Percentiles rank a stretch among this genome's conserved stretches.
phyloP scores from a whole-genome alignment of 1,139 yeast genomes.

The Debaryomyces subglobosus region DNA sequence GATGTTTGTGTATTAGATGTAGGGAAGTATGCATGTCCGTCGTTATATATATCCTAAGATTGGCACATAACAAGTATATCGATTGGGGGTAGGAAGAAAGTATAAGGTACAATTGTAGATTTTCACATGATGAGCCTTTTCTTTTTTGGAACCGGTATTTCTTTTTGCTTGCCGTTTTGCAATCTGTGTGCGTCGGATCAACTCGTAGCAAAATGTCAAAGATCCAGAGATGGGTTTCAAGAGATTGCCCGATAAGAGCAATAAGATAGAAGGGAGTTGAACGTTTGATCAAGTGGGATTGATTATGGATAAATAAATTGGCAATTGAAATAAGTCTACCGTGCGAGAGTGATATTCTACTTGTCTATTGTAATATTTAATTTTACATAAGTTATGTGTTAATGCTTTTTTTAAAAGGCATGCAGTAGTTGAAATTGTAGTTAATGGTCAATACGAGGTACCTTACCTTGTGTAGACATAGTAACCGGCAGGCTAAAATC shows the following conservation, averaged over 20 bases:
- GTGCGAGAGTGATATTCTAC: not conserved
- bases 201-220: not conserved
- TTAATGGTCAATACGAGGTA: not conserved
- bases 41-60: not conserved
- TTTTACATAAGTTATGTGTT: not conserved
- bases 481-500: slow-evolving; percentile 36
- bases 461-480: slow-evolving; percentile 28
- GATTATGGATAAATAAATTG: not conserved
- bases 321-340: not conserved
- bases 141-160: not conserved
- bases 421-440: not conserved
- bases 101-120: not conserved
- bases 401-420: not conserved
- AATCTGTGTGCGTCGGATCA: not conserved
- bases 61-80: not conserved
- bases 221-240: not conserved
- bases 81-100: not conserved
- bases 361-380: not conserved
- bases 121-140: not conserved
- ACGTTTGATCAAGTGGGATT: not conserved
- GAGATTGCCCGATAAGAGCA: not conserved
- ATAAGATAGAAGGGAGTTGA: not conserved
- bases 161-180: not conserved
- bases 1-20: not conserved
- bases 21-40: not conserved